These are phyloP conservation scores for Kodamaea kaohsiungensis DNA, from an alignment of 805 yeast genomes.

Conservation along the genomic window DNA sequence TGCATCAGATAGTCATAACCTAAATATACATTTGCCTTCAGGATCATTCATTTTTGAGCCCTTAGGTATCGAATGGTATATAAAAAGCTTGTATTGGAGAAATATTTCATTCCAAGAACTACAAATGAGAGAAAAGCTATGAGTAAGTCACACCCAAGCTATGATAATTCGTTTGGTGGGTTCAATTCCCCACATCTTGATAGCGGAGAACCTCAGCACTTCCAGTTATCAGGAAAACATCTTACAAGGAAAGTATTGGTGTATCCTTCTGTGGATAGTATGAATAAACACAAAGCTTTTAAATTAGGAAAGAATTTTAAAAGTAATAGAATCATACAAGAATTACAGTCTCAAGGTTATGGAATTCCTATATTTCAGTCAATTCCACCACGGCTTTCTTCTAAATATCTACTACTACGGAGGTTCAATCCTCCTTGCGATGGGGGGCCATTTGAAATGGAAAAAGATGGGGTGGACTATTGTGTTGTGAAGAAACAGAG, in stretches of 20 bases:
- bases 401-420: neutral
- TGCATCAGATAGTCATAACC: too few relatives aligned
- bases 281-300: conserved; percentile 4
- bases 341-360: conserved; percentile 1
- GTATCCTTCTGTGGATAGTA: neutral
- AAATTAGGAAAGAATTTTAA: neutral
- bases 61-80: too few relatives aligned
- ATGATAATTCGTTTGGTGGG: neutral
- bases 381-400: neutral
- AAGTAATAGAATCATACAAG: neutral
- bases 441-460: conserved; percentile 1
- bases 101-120: too few relatives aligned
- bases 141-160: neutral
- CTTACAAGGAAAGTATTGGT: neutral
- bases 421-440: neutral
- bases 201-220: neutral
- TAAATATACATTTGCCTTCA: too few relatives aligned
- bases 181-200: neutral
- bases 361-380: conserved; percentile 5
- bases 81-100: too few relatives aligned
- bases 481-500: neutral
- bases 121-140: too few relatives aligned
- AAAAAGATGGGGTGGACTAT: conserved; percentile 4
- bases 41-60: too few relatives aligned
- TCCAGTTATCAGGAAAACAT: neutral